These are phyloP conservation scores for Volvox reticuliferus DNA, from an alignment of 139 green algal genomes.

Conservation along the genomic window DNA sequence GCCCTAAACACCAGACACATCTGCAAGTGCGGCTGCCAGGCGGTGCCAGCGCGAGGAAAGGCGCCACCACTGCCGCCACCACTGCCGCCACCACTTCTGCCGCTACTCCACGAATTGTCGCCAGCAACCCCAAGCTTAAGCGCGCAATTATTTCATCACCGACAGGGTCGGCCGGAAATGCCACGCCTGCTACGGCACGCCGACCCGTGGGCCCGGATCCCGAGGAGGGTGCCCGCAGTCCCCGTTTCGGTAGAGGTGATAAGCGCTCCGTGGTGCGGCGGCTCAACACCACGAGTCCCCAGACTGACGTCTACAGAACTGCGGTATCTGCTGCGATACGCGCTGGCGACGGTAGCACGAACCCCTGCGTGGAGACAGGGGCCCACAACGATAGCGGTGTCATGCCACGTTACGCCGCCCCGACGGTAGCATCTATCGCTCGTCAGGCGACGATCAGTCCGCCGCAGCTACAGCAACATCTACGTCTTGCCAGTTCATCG, in stretches of 20 bases:
- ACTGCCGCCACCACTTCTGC: neutral
- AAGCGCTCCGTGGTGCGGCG: neutral
- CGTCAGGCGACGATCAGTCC: neutral
- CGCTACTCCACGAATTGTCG: neutral
- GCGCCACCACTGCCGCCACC: neutral
- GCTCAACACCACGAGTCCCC: conserved; percentile 5
- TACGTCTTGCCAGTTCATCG: too few species aligned
- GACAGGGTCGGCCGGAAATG: neutral
- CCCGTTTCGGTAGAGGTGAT: neutral
- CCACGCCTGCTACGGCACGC: neutral
- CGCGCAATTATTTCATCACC: neutral
- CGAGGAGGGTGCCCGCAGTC: neutral
- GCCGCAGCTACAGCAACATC: too few species aligned
- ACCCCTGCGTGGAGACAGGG: too few species aligned
- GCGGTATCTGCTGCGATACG: neutral
- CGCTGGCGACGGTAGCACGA: neutral
- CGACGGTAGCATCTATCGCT: neutral
- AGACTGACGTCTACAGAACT: neutral
- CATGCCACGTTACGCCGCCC: neutral
- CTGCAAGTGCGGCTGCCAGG: neutral
- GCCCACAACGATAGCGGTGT: neutral
- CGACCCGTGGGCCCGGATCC: neutral
- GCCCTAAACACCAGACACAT: neutral
- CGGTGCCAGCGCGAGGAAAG: neutral
- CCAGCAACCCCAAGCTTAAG: neutral